phyloP scores from a whole-genome alignment of 805 yeast species.

The Saccharomycopsis fermentans region DNA sequence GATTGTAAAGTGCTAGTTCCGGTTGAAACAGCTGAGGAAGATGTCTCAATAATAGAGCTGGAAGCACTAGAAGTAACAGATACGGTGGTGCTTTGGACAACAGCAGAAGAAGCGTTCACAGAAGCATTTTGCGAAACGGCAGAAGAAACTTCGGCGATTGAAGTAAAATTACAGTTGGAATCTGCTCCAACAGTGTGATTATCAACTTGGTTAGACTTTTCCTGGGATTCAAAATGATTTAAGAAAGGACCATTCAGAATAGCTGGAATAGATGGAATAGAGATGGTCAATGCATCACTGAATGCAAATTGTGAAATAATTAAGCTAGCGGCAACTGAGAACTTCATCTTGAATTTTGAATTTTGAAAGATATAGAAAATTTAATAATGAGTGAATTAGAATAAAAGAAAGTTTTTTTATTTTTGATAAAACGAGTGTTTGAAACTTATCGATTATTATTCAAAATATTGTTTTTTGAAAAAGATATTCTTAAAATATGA shows the following conservation, averaged over 20 bases:
- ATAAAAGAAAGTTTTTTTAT: neutral
- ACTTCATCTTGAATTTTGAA: neutral
- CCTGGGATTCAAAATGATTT: neutral
- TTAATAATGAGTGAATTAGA: neutral
- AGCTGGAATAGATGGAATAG: neutral
- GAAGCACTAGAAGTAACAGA: neutral
- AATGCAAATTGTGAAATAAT: neutral
- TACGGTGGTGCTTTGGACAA: too few relatives aligned
- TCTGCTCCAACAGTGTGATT: too few relatives aligned
- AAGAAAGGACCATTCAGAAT: neutral
- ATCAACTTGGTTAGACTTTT: neutral
- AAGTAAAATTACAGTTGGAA: neutral
- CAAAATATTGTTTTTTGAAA: too few relatives aligned
- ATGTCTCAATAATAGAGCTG: neutral
- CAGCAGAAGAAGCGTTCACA: too few relatives aligned
- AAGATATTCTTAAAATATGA: too few relatives aligned
- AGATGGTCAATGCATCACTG: neutral
- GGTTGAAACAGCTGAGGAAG: neutral
- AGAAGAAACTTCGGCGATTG: too few relatives aligned
- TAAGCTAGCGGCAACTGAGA: neutral
- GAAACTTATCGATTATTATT: too few relatives aligned
- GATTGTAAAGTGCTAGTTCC: neutral
- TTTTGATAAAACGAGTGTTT: too few relatives aligned
- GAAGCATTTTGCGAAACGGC: neutral
- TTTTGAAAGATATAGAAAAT: too few relatives aligned